A percentile compares a stretch with the other conserved stretches of the same genome.
These are phyloP conservation scores for Hypoxylon crocopeplum DNA, from an alignment of 495 filamentous ascomycete genomes.

Conservation along the genomic window DNA sequence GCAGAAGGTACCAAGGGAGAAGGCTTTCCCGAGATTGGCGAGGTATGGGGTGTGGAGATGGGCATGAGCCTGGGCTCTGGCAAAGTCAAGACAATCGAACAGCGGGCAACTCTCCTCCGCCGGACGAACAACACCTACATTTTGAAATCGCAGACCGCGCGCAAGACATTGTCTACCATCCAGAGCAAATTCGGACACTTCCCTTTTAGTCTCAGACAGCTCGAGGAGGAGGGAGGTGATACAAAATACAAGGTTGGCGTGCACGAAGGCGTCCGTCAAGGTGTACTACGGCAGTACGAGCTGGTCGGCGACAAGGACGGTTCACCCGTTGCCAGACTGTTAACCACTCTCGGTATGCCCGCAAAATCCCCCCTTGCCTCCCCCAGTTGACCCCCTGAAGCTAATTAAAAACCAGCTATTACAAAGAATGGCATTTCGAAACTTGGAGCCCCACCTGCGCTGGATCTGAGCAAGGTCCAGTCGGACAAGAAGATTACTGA, in stretches of 20 bases:
- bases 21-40: conserved; percentile 85
- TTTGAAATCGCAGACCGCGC: conserved; percentile 89
- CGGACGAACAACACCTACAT: conserved; percentile 88
- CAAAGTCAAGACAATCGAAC: conserved; percentile 89
- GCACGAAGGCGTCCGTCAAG: conserved; percentile 89
- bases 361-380: conserved; percentile 4
- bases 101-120: conserved; percentile 89
- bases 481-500: conserved; percentile 97
- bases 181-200: conserved; percentile 97
- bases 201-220: conserved; percentile 95
- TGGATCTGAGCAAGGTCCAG: conserved; percentile 80
- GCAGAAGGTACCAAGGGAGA: conserved; percentile 89
- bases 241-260: conserved; percentile 86
- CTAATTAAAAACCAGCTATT: conserved; percentile 69
- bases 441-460: conserved; percentile 73
- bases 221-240: conserved; percentile 88
- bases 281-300: conserved; percentile 93
- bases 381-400: conserved; percentile 5
- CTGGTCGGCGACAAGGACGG: conserved; percentile 91
- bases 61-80: conserved; percentile 89
- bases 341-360: conserved; percentile 89
- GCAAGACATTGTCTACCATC: conserved; percentile 88
- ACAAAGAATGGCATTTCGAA: conserved; percentile 96
- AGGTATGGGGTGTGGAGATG: conserved; percentile 98
- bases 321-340: conserved; percentile 78